These are phyloP conservation scores for Chaetomiaceae sp. DNA, from an alignment of 2,329 filamentous ascomycete genomes.

Conservation along the genomic window DNA sequence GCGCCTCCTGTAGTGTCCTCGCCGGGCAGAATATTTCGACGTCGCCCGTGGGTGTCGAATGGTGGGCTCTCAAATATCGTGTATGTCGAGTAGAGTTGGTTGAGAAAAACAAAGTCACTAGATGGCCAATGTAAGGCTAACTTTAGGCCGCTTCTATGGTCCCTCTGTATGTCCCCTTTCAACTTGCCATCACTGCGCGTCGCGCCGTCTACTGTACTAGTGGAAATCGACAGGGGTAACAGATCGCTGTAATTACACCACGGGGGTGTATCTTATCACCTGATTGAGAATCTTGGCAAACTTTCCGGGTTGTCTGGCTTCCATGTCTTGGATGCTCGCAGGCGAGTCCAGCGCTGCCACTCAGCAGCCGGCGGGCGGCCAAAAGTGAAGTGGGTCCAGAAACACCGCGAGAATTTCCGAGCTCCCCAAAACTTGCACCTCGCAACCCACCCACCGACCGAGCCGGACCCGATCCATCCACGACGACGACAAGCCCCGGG, in stretches of 20 bases:
- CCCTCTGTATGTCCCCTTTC: slow-evolving; percentile 3
- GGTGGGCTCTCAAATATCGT: neutral
- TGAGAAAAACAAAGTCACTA: neutral
- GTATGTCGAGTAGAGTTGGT: neutral
- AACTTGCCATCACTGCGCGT: slow-evolving; percentile 13
- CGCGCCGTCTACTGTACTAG: slow-evolving; percentile 11
- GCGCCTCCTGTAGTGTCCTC: neutral
- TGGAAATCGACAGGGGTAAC: slow-evolving; percentile 9
- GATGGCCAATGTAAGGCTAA: neutral
- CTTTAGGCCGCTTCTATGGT: neutral
- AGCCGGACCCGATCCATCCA: slow-evolving; percentile 23
- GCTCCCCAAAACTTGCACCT: slow-evolving; percentile 28
- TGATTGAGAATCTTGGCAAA: slow-evolving; percentile 14
- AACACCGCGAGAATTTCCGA: slow-evolving; percentile 39
- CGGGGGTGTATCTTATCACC: slow-evolving; percentile 11
- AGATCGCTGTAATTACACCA: slow-evolving; percentile 12
- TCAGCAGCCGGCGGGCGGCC: slow-evolving; percentile 4
- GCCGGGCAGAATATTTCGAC: neutral
- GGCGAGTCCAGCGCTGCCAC: neutral
- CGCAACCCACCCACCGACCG: slow-evolving; percentile 18
- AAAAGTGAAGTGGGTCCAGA: slow-evolving; percentile 12
- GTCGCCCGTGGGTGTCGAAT: neutral
- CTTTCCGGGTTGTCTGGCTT: too few relatives aligned
- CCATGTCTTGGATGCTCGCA: too few relatives aligned
- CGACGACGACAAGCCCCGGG: slow-evolving; percentile 26